Base-by-base conservation (phyloP, 108 stramenopile species). In the Cyclotella choctawhatcheeana region DNA sequence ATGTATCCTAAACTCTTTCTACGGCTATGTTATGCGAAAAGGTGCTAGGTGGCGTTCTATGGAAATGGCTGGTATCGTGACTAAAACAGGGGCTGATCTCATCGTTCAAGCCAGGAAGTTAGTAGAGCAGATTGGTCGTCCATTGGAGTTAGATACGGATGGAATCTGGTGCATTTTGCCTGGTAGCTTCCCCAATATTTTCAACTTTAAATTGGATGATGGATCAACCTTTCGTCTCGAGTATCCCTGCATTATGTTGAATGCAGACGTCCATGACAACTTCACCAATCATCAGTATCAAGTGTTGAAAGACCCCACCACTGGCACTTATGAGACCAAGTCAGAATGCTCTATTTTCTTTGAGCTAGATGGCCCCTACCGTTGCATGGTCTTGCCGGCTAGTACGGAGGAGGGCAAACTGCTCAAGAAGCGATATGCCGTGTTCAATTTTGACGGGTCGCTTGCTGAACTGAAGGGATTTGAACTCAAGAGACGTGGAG, bases 161-260 rank as follows among this genome's bases (percentile, higher is more conserved):
- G 99, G 99, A 51, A 99, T 99, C 71, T 99, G 99, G 99, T 99
- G 99, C 81, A 99, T 99, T 71, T 82, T 99, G 33, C 99, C 99
- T 0, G 82, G 91, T 27, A 94, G 93, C 56, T 99, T 99, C 74
- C 99, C 99, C 3, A 95, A 98, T 73, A 88, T 92, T 18, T 93
- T 89, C 67, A 89, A 85, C 37, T 98, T 97, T 74, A 73, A 86
- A 30, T 73, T 94, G 29, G 55, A 78, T 44, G 84, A 88, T 74
- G 93, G 93, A 7, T 86, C 88, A 20, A 86, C 91, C 27, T 74
- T 92, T 29, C 93, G 90, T 27, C 66, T 99, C 24, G 91, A 93
- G 61, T 99, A 99, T 83, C 98, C 99, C 18, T 98, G 99, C 70
- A 88, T 95, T 63, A 99, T 99, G 99, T 84, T 99, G 63, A 99